Evolutionary conservation across 1,284 basidiomycete species (phyloP).

Genomic region (Fomitopsis betulina): DNA sequence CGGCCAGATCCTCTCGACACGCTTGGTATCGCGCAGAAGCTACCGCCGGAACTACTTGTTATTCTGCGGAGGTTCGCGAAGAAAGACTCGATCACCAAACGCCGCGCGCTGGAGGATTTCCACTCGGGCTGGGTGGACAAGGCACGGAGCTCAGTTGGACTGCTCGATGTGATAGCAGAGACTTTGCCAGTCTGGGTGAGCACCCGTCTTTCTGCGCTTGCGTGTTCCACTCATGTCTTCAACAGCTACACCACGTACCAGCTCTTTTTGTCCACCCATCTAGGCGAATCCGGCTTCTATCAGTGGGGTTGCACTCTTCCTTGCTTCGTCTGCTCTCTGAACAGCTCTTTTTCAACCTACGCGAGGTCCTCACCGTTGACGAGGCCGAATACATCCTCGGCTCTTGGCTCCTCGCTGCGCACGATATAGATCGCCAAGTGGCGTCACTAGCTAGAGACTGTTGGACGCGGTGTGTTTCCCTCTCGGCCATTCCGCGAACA

Average conservation of each 20-base stretch:
- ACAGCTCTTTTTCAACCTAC: constrained; percentile 56
- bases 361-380: constrained; percentile 46
- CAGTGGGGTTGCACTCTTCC: constrained; percentile 66
- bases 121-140: constrained; percentile 64
- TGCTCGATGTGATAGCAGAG: constrained; percentile 47
- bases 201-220: constrained; percentile 10
- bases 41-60: constrained; percentile 83
- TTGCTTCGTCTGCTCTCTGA: constrained; percentile 60
- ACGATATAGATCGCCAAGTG: constrained; percentile 72
- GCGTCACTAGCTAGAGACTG: constrained; percentile 44
- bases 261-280: constrained; percentile 80
- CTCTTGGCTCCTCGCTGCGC: constrained; percentile 72
- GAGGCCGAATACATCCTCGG: constrained; percentile 75
- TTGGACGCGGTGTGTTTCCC: constrained; percentile 46
- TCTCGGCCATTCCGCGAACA: constrained; percentile 15
- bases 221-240: background rate
- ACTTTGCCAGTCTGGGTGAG: constrained; percentile 89
- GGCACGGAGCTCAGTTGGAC: constrained; percentile 35
- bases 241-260: constrained; percentile 81
- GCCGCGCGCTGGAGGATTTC: constrained; percentile 86
- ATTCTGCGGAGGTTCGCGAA: constrained; percentile 82
- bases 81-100: constrained; percentile 88
- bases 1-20: constrained; percentile 91
- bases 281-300: constrained; percentile 68
- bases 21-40: constrained; percentile 70